Evolutionary conservation across 495 filamentous ascomycete species (phyloP).

Genomic region (Podospora appendiculata): DNA sequence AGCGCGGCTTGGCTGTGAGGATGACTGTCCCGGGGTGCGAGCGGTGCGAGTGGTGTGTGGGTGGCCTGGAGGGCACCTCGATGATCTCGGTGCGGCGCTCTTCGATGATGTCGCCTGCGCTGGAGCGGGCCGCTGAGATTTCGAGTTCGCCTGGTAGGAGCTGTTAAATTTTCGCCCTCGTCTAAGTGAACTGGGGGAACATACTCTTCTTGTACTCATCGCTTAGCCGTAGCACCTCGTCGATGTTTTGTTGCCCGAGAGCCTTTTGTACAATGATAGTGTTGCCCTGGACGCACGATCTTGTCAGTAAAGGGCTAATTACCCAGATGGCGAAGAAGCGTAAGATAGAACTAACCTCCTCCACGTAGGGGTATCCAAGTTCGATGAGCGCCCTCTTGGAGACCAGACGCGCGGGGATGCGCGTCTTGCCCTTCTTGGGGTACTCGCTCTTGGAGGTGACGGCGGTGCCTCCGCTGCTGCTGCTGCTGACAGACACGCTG

Average conservation of each 20-base stretch:
- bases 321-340: not conserved
- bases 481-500: slow-evolving; percentile 27
- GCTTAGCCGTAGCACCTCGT: slow-evolving; percentile 75
- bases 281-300: slow-evolving; percentile 52
- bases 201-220: slow-evolving; percentile 56
- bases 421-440: slow-evolving; percentile 80
- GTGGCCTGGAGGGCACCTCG: slow-evolving; percentile 15
- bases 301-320: slow-evolving; percentile 16
- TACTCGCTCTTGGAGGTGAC: slow-evolving; percentile 49
- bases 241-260: slow-evolving; percentile 81
- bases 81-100: slow-evolving; percentile 22
- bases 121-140: slow-evolving; percentile 26
- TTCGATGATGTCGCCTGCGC: slow-evolving; percentile 27
- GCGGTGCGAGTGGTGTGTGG: slow-evolving; percentile 15
- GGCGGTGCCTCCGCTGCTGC: slow-evolving; percentile 28
- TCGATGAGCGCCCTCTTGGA: slow-evolving; percentile 72
- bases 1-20: slow-evolving; percentile 33
- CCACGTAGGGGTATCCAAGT: slow-evolving; percentile 75
- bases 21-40: slow-evolving; percentile 23
- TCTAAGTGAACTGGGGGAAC: not conserved
- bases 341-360: slow-evolving; percentile 54
- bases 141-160: slow-evolving; percentile 28
- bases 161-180: slow-evolving; percentile 8
- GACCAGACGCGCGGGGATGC: slow-evolving; percentile 70
- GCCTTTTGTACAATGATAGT: slow-evolving; percentile 72